Base-by-base conservation (phyloP, 768 basidiomycete species). In the Mycena galericulata region DNA sequence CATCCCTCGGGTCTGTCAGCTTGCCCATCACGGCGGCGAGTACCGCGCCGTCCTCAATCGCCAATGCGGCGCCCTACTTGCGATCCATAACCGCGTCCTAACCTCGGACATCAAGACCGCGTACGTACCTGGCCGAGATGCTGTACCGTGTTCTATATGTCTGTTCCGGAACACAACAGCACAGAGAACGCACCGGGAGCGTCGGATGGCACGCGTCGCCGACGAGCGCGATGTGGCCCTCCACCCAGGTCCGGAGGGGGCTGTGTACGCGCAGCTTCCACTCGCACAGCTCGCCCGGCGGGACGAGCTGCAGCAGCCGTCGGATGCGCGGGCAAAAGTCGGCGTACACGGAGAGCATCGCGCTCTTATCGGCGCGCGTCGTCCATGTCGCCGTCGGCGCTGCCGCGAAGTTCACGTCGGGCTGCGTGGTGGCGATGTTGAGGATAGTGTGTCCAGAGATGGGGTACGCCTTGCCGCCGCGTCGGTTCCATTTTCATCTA, bases 231-330 rank as follows among this genome's bases (percentile, higher is more conserved):
- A 79, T 66, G 38, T 75, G 68, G 3, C 76, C 73, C 20, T 77
- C 75, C 20, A 85, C 73, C 83, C 83, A 85, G 11, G 75, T 78
- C 36, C 73, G 74, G 12, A 83, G 73, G 11, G 80, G 81, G 32
- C 74, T 68, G 70, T 83, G 82, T 11, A 83, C 74, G 32, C 79
- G 69, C 26, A 84, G 72, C 69, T 81, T 81, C 82, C 82, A 81
- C 57, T 83, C 84, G 36, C 75, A 76, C n/a, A 83, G 78, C 36
- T 81, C 77, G 27, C 74, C 76, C 41, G 74, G 76, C 1, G 77
- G 74, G 0, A 80, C 81, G 32, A 83, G 75, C 18, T 67, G 64
- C 38, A 83, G 73, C 64, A 83, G 74, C 46, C 79, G 77, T 56
- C 75, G 74, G 3, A 83, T 76, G 2, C 74, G 62, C 6, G 79